Percentiles rank a stretch among this genome's conserved stretches.
phyloP scores from a whole-genome alignment of 352 stramenopile genomes.

The Phytophthora pinifolia region DNA sequence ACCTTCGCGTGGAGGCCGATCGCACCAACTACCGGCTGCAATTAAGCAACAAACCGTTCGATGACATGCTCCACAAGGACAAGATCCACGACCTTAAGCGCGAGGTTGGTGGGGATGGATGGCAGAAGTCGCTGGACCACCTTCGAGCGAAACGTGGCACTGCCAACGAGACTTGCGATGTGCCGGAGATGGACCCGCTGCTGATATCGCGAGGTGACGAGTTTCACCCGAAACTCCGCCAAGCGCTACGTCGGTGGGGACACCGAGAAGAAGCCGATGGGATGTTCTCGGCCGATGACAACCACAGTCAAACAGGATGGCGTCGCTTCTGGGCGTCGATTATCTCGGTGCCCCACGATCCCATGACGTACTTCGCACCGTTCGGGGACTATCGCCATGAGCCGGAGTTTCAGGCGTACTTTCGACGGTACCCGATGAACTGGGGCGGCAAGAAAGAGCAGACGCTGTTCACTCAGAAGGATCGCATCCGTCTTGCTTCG shows the following conservation, averaged over 20 bases:
- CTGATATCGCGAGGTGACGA: conserved; percentile 57
- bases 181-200: conserved; percentile 80
- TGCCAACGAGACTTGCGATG: too few relatives aligned
- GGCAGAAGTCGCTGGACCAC: conserved; percentile 53
- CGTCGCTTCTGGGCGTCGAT: conserved; percentile 65
- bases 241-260: conserved; percentile 59
- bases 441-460: too few relatives aligned
- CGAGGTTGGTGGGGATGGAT: conserved; percentile 56
- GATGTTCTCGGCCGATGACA: too few relatives aligned
- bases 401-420: conserved; percentile 74
- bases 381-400: conserved; percentile 81
- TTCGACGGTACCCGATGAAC: conserved; percentile 78
- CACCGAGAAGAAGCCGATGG: conserved; percentile 80
- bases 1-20: conserved; percentile 70
- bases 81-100: too few relatives aligned
- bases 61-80: too few relatives aligned
- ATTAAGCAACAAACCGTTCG: conserved; percentile 77
- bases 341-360: conserved; percentile 68
- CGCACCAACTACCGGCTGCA: conserved; percentile 72
- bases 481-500: conserved; percentile 71
- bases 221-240: conserved; percentile 62
- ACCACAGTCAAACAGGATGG: too few relatives aligned
- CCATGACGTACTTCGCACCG: conserved; percentile 78
- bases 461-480: conserved; percentile 79
- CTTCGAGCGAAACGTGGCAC: too few relatives aligned